Base-by-base conservation (phyloP, 768 basidiomycete species). In the Agaricus subrufescens region DNA sequence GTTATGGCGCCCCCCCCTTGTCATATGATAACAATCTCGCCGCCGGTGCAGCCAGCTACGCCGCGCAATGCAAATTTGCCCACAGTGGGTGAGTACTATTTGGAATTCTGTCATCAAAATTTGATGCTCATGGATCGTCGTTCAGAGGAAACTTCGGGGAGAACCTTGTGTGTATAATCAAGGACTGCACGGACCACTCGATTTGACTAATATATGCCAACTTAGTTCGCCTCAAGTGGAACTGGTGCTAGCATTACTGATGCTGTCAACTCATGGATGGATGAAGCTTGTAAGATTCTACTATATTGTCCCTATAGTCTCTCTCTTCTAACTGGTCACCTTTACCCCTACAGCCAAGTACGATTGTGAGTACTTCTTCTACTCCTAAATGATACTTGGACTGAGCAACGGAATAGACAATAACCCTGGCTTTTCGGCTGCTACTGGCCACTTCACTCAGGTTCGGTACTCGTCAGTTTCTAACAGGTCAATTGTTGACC, bases 401-500 rank as follows among this genome's bases (percentile, higher is more conserved):
- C 40, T 34, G 15, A 40, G 30, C 12, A 8, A 29, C 19, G 27
- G 42, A 31, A 14, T 54, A 68, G 68, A 67, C 48, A 68, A 66
- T 54, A 46, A 65, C 26, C 67, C 69, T 25, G 62, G 58, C 23
- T 70, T 68, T 39, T 65, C 66, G 10, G 26, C 15, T 23, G 53
- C 14, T 2, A 68, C 68, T n/a, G 67, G 68, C 12, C 69, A 70
- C 43, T 70, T 70, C 58, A 70, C 69, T 30, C 69, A 70, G 60
- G 68, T 66, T 30, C 11, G 29, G 52, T 44, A 25, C 39, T 11
- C 26, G 14, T 5, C 6, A 6, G 4, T 27, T 26, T 42, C 11
- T 49, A 14, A 12, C 9, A 14, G n/a, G 47, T 29, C 30, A 23
- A 43, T 12, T 1, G 30, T n/a, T n/a, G 29, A 45, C 37, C 34